Percentiles rank a stretch among this genome's conserved stretches.
Conservation (phyloP, 1,139 yeast genomes). For the Taiozyma onychis region DNA sequence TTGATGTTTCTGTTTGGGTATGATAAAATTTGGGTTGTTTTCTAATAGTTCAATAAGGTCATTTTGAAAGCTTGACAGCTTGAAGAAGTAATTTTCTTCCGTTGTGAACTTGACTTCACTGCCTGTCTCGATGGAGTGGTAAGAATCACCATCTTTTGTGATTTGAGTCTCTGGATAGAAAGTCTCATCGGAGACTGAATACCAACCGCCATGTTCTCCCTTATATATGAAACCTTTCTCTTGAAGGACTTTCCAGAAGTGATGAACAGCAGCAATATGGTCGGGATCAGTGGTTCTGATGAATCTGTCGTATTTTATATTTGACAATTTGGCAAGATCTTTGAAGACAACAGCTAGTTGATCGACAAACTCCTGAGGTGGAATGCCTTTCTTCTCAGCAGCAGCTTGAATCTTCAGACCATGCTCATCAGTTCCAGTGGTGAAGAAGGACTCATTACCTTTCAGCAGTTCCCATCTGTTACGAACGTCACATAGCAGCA, state of each 20-base stretch:
- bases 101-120: slow-evolving; percentile 69
- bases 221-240: slow-evolving; percentile 66
- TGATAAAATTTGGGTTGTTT: slow-evolving; percentile 48
- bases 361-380: slow-evolving; percentile 72
- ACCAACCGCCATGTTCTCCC: slow-evolving; percentile 91
- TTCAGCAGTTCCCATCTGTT: slow-evolving; percentile 62
- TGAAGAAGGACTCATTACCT: slow-evolving; percentile 45
- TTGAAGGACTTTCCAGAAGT: slow-evolving; percentile 61
- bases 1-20: slow-evolving; percentile 53
- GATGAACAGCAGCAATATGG: slow-evolving; percentile 58
- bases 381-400: slow-evolving; percentile 42
- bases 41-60: slow-evolving; percentile 45
- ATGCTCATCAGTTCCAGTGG: slow-evolving; percentile 97
- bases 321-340: slow-evolving; percentile 48
- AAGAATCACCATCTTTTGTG: slow-evolving; percentile 36
- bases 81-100: slow-evolving; percentile 86
- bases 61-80: slow-evolving; percentile 54
- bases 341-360: slow-evolving; percentile 59
- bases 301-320: slow-evolving; percentile 66
- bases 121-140: slow-evolving; percentile 67
- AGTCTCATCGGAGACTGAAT: slow-evolving; percentile 90
- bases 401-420: slow-evolving; percentile 89
- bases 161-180: slow-evolving; percentile 84
- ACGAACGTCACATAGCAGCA: slow-evolving; percentile 76
- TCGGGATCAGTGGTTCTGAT: slow-evolving; percentile 88